phyloP scores from a whole-genome alignment of 2,329 filamentous ascomycete genomes.

The Beauveria brongniartii region DNA sequence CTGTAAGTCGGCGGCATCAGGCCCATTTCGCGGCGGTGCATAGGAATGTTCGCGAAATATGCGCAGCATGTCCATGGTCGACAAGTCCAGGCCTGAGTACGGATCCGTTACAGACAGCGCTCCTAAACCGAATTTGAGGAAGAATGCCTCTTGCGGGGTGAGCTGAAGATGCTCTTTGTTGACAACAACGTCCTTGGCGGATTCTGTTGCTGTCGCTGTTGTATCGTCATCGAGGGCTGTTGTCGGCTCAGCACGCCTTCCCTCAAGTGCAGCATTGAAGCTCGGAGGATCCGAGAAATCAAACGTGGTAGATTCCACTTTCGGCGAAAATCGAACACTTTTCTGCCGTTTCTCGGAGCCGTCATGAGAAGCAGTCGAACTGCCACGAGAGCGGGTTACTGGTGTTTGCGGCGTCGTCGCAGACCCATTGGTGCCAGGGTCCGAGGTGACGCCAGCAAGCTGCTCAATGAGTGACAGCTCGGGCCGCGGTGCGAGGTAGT shows the following conservation, averaged over 20 bases:
- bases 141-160: slow-evolving; percentile 84
- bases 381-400: slow-evolving; percentile 3
- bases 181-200: slow-evolving; percentile 20
- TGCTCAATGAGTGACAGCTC: slow-evolving; percentile 10
- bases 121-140: slow-evolving; percentile 74
- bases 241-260: slow-evolving; percentile 14
- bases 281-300: slow-evolving; percentile 43
- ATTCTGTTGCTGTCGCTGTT: slow-evolving; percentile 1
- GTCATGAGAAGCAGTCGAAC: not conserved
- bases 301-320: slow-evolving; percentile 57
- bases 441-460: not conserved
- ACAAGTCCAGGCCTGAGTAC: slow-evolving; percentile 34
- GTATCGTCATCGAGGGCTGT: slow-evolving; percentile 13
- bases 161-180: slow-evolving; percentile 83
- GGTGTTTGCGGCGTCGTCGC: not conserved
- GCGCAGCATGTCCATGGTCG: slow-evolving; percentile 50
- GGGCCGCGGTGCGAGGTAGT: not conserved
- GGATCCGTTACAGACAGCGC: slow-evolving; percentile 55
- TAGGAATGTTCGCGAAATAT: slow-evolving; percentile 63
- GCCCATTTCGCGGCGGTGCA: slow-evolving; percentile 48
- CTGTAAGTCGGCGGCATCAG: slow-evolving; percentile 36
- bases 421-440: not conserved
- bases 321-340: slow-evolving; percentile 63
- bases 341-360: slow-evolving; percentile 40
- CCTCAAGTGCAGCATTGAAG: slow-evolving; percentile 25